A percentile compares a stretch with the other conserved stretches of the same genome.
These are phyloP conservation scores for Alternaria solani DNA, from an alignment of 2,329 filamentous ascomycete genomes.

Conservation along the genomic window DNA sequence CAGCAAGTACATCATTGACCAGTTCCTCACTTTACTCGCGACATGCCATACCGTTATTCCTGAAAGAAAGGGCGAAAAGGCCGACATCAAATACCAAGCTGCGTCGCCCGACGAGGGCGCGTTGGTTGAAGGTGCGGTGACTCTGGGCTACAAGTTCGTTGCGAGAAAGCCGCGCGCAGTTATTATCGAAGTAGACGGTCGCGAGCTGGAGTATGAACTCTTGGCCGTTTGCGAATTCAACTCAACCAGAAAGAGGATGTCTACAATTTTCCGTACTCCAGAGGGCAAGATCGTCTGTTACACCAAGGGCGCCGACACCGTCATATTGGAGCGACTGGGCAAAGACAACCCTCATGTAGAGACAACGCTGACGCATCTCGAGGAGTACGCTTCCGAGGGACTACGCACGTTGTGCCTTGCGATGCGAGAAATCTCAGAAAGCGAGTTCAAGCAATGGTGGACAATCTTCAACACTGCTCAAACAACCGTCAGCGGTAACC, in stretches of 20 bases:
- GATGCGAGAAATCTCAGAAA: slow-evolving; percentile 89
- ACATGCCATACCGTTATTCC: slow-evolving; percentile 98
- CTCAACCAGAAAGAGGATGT: slow-evolving; percentile 97
- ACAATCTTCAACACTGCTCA: slow-evolving; percentile 85
- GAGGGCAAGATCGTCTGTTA: slow-evolving; percentile 95
- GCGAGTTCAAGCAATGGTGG: slow-evolving; percentile 88
- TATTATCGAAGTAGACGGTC: slow-evolving; percentile 77
- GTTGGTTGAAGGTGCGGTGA: slow-evolving; percentile 88
- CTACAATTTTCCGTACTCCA: slow-evolving; percentile 93
- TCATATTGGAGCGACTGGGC: slow-evolving; percentile 89
- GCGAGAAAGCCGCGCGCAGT: slow-evolving; percentile 90
- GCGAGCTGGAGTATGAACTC: slow-evolving; percentile 82
- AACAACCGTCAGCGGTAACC: slow-evolving; percentile 90
- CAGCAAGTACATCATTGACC: slow-evolving; percentile 70
- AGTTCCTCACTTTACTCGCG: slow-evolving; percentile 85
- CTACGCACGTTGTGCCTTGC: slow-evolving; percentile 93
- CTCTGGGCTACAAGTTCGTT: slow-evolving; percentile 86
- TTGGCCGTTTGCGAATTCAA: slow-evolving; percentile 99
- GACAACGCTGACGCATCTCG: slow-evolving; percentile 89
- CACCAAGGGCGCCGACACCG: slow-evolving; percentile 96
- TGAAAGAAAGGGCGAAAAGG: slow-evolving; percentile 80
- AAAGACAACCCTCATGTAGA: slow-evolving; percentile 84
- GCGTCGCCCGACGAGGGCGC: slow-evolving; percentile 97
- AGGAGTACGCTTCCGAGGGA: slow-evolving; percentile 97
- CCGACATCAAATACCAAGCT: slow-evolving; percentile 94